Evolutionary conservation across 257 asterid species (phyloP), one percentile per base, ranked within the genome.

Genomic region (Lantana camara): DNA sequence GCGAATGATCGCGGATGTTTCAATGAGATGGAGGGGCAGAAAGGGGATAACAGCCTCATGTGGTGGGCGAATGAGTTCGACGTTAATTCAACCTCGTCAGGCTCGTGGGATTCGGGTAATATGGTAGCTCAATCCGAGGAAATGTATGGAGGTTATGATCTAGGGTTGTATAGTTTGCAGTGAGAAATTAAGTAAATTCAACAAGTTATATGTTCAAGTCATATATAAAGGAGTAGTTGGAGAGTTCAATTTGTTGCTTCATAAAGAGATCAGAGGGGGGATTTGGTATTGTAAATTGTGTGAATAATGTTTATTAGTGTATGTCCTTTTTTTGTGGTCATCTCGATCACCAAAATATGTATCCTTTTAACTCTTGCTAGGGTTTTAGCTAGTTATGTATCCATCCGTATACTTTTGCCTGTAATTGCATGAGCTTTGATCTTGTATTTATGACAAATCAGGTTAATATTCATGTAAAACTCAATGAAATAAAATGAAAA

Each of bases 11-110:
- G 77, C 27, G 90, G 82, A 73, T 80, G 82, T 52, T 71, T 81
- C 24, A 77, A 73, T 63, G 88, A 73, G 22, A 69, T 81, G 51
- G 85, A 75, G 4, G 76, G 60, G 8, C 11, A 16, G 32, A 22
- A 48, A n/a, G n/a, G n/a, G 69, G 82, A 71, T 29, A 57, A 69
- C 24, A 60, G 62, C 48, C 6, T 74, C 41, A 69, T 58, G 51
- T 87, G 95, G 90, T 87, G 88, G 96, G 27, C 73, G 14, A 75
- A 75, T 64, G 88, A 80, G 14, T 72, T 84, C 38, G 88, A 81
- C 8, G 64, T 78, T 30, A 80, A 73, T 67, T 77, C 87, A 1
- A 55, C 79, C 6, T 79, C 96, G 0, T 73, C 87, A 2, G 81
- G 32, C 19, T 90, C 91, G 20, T 85, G 94, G 97, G 88, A 77